These are phyloP conservation scores for Podila minutissima DNA, from an alignment of 192 early-diverging fungal species.

Conservation along the genomic window DNA sequence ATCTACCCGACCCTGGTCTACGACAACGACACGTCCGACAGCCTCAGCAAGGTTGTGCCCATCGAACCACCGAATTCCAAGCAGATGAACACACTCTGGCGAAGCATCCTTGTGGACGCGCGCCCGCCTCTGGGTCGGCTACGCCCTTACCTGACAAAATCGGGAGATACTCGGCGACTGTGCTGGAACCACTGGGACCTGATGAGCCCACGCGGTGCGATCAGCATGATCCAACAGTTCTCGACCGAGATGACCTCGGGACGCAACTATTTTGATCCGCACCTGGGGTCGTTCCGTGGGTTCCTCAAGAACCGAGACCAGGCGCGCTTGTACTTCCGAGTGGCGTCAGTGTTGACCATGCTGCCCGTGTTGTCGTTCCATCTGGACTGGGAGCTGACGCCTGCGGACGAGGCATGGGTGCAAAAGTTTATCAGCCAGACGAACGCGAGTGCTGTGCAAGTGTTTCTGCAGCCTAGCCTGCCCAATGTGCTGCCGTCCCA, in stretches of 20 bases:
- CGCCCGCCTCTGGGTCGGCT: not conserved
- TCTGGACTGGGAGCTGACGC: constrained; percentile 36
- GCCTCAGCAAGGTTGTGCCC: not conserved
- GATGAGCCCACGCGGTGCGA: constrained; percentile 7
- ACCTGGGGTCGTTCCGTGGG: constrained; percentile 12
- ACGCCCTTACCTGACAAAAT: constrained; percentile 9
- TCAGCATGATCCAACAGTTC: constrained; percentile 9
- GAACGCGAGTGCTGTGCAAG: constrained; percentile 9
- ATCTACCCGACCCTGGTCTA: constrained; percentile 1
- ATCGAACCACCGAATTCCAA: not conserved
- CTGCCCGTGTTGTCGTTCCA: constrained; percentile 11
- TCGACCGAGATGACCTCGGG: constrained; percentile 11
- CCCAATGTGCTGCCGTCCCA: not conserved
- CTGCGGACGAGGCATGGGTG: constrained; percentile 26
- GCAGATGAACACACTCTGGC: not conserved
- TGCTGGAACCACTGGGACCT: constrained; percentile 14
- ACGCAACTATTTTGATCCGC: constrained; percentile 4
- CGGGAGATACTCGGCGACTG: constrained; percentile 20
- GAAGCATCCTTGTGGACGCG: not conserved
- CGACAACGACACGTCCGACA: not conserved
- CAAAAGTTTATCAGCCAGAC: constrained; percentile 9
- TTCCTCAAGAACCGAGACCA: constrained; percentile 12
- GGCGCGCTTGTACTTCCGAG: constrained; percentile 8
- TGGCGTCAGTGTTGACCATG: constrained; percentile 22
- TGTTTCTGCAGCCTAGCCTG: not conserved